Conservation (phyloP, 164 flowering plant species). For the Litsea cubeba region DNA sequence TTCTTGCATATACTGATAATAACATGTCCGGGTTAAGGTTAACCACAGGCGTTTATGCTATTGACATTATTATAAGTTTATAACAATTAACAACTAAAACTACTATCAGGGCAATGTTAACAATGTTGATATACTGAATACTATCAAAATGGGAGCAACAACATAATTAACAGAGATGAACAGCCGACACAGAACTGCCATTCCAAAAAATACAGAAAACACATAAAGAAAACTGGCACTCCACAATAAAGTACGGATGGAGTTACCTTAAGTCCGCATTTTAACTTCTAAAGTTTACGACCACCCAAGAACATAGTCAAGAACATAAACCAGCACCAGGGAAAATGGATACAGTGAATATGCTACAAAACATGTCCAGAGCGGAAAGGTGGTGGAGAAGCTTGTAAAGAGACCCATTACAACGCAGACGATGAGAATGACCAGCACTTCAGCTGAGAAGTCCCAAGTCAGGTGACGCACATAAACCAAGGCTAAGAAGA, state of each 20-base stretch:
- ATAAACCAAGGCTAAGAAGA: conserved; percentile 64
- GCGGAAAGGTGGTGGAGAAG: conserved; percentile 66
- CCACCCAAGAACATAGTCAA: conserved; percentile 62
- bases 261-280: not conserved
- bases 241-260: not conserved
- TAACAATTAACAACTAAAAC: too few species aligned
- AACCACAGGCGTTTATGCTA: too few species aligned
- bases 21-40: too few species aligned
- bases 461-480: conserved; percentile 63
- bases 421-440: conserved; percentile 51
- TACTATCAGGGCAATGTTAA: too few species aligned
- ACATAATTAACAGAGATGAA: too few species aligned
- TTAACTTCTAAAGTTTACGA: conserved; percentile 27
- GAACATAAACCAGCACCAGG: conserved; percentile 62
- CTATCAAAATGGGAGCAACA: too few species aligned
- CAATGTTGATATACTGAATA: too few species aligned
- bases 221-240: not conserved
- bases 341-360: conserved; percentile 64
- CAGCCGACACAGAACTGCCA: not conserved
- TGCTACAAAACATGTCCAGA: conserved; percentile 67
- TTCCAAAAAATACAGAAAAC: not conserved
- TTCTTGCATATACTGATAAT: too few species aligned
- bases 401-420: conserved; percentile 68
- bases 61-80: too few species aligned
- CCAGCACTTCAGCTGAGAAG: conserved; percentile 74